Conservation (phyloP, 352 stramenopile species). For the Elongisporangium undulatum region DNA sequence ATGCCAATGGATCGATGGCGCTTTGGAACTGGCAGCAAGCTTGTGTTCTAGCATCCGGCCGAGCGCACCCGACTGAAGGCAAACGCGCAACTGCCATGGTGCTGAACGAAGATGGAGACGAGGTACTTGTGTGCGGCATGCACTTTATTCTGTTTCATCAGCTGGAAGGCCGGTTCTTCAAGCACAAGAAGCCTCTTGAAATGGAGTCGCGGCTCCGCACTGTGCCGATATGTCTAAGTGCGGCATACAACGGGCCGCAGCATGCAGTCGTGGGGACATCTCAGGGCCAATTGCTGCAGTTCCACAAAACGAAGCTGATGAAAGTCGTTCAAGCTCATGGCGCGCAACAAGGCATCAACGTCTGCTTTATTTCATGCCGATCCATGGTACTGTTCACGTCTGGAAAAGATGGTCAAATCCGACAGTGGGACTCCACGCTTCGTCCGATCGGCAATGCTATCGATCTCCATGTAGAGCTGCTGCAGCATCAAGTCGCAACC, state of each 20-base stretch:
- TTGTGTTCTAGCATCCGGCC: constrained; percentile 48
- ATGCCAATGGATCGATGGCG: constrained; percentile 58
- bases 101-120: constrained; percentile 64
- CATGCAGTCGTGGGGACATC: constrained; percentile 60
- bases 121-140: constrained; percentile 56
- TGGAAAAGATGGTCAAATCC: constrained; percentile 68
- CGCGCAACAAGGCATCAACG: constrained; percentile 44
- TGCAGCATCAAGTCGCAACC: constrained; percentile 2
- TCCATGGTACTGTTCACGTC: constrained; percentile 79
- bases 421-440: constrained; percentile 80
- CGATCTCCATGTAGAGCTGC: constrained; percentile 40
- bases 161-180: constrained; percentile 53
- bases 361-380: constrained; percentile 47
- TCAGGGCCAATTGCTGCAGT: constrained; percentile 59
- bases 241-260: constrained; percentile 51
- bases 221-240: constrained; percentile 40
- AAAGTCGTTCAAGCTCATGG: constrained; percentile 60
- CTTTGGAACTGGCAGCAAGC: constrained; percentile 81
- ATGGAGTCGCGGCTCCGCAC: constrained; percentile 36
- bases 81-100: constrained; percentile 48
- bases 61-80: constrained; percentile 21
- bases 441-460: constrained; percentile 61
- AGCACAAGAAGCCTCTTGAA: constrained; percentile 49
- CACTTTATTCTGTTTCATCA: constrained; percentile 66
- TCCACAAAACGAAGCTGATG: constrained; percentile 52